Evolutionary conservation across 2,329 filamentous ascomycete species (phyloP).

Genomic region (Geosmithia morbida): DNA sequence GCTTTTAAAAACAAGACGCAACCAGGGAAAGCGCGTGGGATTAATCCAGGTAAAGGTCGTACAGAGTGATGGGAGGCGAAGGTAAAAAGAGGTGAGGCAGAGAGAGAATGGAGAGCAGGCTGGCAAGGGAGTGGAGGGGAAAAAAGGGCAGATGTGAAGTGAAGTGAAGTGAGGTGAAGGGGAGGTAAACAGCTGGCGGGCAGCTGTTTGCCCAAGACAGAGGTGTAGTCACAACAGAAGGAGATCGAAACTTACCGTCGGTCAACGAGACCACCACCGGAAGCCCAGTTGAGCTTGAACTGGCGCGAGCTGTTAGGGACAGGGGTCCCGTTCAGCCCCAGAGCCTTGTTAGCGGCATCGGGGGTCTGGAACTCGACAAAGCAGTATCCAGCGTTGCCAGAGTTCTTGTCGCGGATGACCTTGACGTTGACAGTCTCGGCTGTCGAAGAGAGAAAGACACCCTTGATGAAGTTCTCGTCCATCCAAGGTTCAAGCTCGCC

Average conservation of each 20-base stretch:
- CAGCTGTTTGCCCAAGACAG: background rate
- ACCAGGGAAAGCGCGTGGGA: background rate
- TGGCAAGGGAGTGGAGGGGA: background rate
- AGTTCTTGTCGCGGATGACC: slow-evolving; percentile 99
- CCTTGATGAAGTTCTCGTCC: slow-evolving; percentile 96
- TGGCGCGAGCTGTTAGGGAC: slow-evolving; percentile 90
- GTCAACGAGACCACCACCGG: slow-evolving; percentile 87
- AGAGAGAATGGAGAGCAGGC: background rate
- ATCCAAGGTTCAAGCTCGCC: slow-evolving; percentile 98
- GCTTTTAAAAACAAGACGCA: background rate
- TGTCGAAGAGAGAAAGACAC: slow-evolving; percentile 75
- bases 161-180: background rate
- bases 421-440: slow-evolving; percentile 95
- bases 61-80: background rate
- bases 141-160: background rate
- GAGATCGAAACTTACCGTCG: slow-evolving; percentile 48
- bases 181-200: background rate
- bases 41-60: background rate
- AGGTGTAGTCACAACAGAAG: background rate
- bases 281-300: slow-evolving; percentile 99
- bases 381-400: slow-evolving; percentile 96
- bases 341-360: slow-evolving; percentile 78
- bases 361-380: slow-evolving; percentile 85
- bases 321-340: slow-evolving; percentile 73
- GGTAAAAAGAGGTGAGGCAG: background rate